Conservation (phyloP, 2,329 filamentous ascomycete genomes). For the Trichophaea hybrida region DNA sequence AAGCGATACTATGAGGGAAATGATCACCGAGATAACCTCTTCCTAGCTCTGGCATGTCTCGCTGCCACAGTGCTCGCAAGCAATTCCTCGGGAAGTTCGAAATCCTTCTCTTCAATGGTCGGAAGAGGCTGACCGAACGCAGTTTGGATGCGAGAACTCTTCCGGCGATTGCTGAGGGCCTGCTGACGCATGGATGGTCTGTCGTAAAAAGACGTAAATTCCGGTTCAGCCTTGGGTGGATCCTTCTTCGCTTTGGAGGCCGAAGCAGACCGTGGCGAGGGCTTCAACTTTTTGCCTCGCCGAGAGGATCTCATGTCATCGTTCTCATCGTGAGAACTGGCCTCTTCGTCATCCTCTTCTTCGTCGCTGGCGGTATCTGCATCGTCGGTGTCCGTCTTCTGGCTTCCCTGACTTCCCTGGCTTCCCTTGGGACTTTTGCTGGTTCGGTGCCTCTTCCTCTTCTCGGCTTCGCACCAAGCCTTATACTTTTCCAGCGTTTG, state of each 20-base stretch:
- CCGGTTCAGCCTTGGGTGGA: slow-evolving; percentile 37
- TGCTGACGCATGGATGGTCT: slow-evolving; percentile 67
- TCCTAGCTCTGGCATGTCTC: slow-evolving; percentile 29
- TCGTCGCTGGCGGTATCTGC: slow-evolving; percentile 30
- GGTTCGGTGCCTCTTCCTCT: slow-evolving; percentile 57
- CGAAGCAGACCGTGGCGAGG: background rate
- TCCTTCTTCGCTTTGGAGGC: background rate
- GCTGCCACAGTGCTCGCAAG: slow-evolving; percentile 34
- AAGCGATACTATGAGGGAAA: background rate
- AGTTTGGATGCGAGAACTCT: slow-evolving; percentile 52
- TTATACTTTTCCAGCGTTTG: slow-evolving; percentile 75
- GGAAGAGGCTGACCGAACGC: slow-evolving; percentile 76
- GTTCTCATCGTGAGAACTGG: slow-evolving; percentile 19
- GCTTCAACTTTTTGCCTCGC: background rate
- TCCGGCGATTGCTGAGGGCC: slow-evolving; percentile 52
- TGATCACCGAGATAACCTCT: slow-evolving; percentile 4
- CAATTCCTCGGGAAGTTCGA: slow-evolving; percentile 56
- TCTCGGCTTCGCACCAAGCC: slow-evolving; percentile 79
- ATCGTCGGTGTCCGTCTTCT: slow-evolving; percentile 38
- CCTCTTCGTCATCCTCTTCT: slow-evolving; percentile 31
- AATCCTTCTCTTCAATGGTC: slow-evolving; percentile 55
- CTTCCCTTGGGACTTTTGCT: slow-evolving; percentile 51
- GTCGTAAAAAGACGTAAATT: slow-evolving; percentile 71
- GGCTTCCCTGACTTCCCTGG: slow-evolving; percentile 32
- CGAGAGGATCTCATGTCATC: background rate